Base-by-base conservation (phyloP, 106 monocot species). In the Ottelia alismoides region DNA sequence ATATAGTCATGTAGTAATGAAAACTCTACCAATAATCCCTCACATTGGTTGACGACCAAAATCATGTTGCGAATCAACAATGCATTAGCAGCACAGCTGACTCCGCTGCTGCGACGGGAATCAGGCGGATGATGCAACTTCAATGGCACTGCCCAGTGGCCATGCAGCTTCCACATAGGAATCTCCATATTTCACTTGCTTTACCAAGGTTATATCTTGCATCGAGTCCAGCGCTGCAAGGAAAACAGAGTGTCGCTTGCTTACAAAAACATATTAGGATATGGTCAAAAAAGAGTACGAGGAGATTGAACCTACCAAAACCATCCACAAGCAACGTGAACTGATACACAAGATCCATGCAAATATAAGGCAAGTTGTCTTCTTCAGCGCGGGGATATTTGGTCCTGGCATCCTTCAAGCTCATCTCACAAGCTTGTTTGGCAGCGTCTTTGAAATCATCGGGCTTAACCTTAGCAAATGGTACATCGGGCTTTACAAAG, bases 61-160 rank as follows among this genome's bases (percentile, higher is more conserved):
- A n/a, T n/a, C n/a, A n/a, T n/a, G n/a, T n/a, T n/a, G n/a, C n/a
- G n/a, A n/a, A n/a, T n/a, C n/a, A n/a, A n/a, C n/a, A n/a, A n/a
- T n/a, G n/a, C n/a, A n/a, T n/a, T n/a, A n/a, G n/a, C n/a, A n/a
- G n/a, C n/a, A n/a, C n/a, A n/a, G n/a, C n/a, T n/a, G n/a, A n/a
- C n/a, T n/a, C n/a, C n/a, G n/a, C n/a, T n/a, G n/a, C n/a, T n/a
- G n/a, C n/a, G n/a, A n/a, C n/a, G n/a, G n/a, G n/a, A n/a, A 57
- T 59, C 45, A 78, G 52, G 52, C 48, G 14, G 69, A 72, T 30
- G 92, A 92, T 49, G 78, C 84, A 57, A 64, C 78, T 63, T 94
- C 93, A 63, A 94, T 83, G 22, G 93, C 93, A 69, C 88, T 88
- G 19, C 93, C 93, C 27, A 94, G 69, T 14, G 93, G 93, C 93